A percentile compares a stretch with the other conserved stretches of the same genome.
Conservation (phyloP, 176 grass and related monocot genomes). For the Stipa capillata region DNA sequence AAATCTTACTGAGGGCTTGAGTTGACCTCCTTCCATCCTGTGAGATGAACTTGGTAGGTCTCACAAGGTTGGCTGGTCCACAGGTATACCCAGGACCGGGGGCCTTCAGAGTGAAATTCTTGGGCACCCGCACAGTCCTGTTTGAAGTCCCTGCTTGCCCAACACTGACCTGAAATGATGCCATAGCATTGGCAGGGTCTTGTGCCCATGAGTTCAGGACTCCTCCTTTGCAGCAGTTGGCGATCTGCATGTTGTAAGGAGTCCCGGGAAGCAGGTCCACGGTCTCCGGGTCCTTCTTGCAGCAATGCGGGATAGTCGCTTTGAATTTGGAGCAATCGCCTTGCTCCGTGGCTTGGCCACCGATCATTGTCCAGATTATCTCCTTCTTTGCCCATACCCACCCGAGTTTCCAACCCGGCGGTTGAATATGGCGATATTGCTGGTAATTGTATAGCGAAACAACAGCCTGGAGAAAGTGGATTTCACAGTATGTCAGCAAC, state of each 20-base stretch:
- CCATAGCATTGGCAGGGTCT: slow-evolving; percentile 37
- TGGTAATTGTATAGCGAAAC: slow-evolving; percentile 71
- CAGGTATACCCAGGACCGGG: slow-evolving; percentile 71
- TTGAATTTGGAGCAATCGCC: slow-evolving; percentile 82
- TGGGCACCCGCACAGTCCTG: slow-evolving; percentile 36
- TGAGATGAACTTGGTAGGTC: slow-evolving; percentile 44
- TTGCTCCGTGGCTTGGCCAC: slow-evolving; percentile 52
- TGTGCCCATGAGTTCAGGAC: slow-evolving; percentile 48
- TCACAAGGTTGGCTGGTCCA: slow-evolving; percentile 34
- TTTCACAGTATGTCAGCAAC: not conserved
- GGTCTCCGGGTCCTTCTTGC: slow-evolving; percentile 38
- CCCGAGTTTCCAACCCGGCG: slow-evolving; percentile 57
- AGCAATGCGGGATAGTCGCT: slow-evolving; percentile 47
- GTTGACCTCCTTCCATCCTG: slow-evolving; percentile 55
- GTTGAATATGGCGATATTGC: slow-evolving; percentile 64
- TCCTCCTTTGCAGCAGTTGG: slow-evolving; percentile 71
- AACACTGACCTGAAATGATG: slow-evolving; percentile 51
- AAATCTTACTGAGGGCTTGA: slow-evolving; percentile 45
- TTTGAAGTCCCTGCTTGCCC: slow-evolving; percentile 58
- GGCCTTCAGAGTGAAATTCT: slow-evolving; percentile 36
- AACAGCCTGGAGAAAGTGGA: slow-evolving; percentile 37
- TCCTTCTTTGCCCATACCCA: slow-evolving; percentile 71
- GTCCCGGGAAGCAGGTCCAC: slow-evolving; percentile 53
- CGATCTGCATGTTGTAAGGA: slow-evolving; percentile 57
- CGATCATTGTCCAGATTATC: slow-evolving; percentile 63